Evolutionary conservation across 306 rosid species (phyloP), one percentile per base, ranked within the genome.

Genomic region (Vicia villosa): DNA sequence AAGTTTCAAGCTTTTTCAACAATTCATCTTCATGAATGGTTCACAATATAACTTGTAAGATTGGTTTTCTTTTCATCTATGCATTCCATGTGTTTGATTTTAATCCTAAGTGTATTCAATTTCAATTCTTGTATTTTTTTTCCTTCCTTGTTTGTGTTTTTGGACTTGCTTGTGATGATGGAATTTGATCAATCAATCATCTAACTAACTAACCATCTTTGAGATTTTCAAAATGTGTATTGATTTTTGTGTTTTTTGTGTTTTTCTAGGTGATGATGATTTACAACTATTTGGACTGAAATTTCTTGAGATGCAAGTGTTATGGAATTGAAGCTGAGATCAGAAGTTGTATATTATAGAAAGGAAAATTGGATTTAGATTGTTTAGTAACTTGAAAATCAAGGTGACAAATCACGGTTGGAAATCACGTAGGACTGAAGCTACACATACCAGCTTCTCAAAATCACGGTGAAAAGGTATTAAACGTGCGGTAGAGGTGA

Each of bases 311-410:
- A 74, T 45, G 74, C 77, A 61, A 34, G 61, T 69, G 21, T 21
- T 22, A 32, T 28, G 43, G 15, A 34, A 54, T 63, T 37, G 61
- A 69, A 70, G 41, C 14, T 70, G 77, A 57, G 72, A 73, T 45
- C 75, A 40, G 37, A 76, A 50, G 69, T 21, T 36, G 36, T 50
- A 57, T 13, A 50, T 58, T 42, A 55, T 49, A 63, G 68, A 82
- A 28, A 43, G 49, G 69, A 58, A 45, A 82, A 10, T 79, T 79
- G 88, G 77, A 85, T 84, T 82, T 57, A 43, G 38, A 7, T 34
- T 5, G 7, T 30, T 34, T 7, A 1, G 1, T 1, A 1, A 34
- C 10, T 34, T 34, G 38, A 34, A 34, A 34, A 34, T 34, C 1
- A 32, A 8, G 37, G 37, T 32, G 1, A 1, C 2, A 32, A 32